These are phyloP conservation scores for Curvularia sp. DNA, from an alignment of 2,329 filamentous ascomycete genomes.

Conservation along the genomic window DNA sequence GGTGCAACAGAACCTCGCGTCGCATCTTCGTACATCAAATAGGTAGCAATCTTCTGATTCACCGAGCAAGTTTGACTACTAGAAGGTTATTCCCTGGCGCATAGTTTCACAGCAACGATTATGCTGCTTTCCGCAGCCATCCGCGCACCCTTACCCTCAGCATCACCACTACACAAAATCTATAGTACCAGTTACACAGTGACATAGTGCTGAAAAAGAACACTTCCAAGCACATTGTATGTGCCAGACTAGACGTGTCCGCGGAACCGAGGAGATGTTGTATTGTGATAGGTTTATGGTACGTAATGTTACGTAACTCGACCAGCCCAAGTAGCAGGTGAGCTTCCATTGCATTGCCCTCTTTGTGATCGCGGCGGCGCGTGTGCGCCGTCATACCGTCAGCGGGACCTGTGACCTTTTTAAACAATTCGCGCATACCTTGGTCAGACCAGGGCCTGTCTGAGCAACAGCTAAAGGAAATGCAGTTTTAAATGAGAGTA, in stretches of 20 bases:
- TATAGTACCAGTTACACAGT: not conserved
- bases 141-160: not conserved
- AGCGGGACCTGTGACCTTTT: not conserved
- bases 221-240: not conserved
- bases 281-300: conserved; percentile 9
- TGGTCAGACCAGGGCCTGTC: not conserved
- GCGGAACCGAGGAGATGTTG: conserved; percentile 20
- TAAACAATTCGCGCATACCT: not conserved
- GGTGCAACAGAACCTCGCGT: not conserved
- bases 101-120: not conserved
- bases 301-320: conserved; percentile 22
- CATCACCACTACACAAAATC: not conserved
- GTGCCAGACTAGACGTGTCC: not conserved
- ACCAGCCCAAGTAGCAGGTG: conserved; percentile 3
- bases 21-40: not conserved
- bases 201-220: not conserved
- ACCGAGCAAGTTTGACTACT: not conserved
- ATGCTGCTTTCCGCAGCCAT: not conserved
- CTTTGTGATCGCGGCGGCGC: conserved; percentile 3
- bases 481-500: not conserved
- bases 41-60: too few relatives aligned
- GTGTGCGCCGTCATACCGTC: conserved; percentile 3
- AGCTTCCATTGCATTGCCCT: not conserved
- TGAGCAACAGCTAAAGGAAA: not conserved
- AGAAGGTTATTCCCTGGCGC: not conserved